Conservation (phyloP, 2,329 filamentous ascomycete genomes). For the Escovopsis sp. region DNA sequence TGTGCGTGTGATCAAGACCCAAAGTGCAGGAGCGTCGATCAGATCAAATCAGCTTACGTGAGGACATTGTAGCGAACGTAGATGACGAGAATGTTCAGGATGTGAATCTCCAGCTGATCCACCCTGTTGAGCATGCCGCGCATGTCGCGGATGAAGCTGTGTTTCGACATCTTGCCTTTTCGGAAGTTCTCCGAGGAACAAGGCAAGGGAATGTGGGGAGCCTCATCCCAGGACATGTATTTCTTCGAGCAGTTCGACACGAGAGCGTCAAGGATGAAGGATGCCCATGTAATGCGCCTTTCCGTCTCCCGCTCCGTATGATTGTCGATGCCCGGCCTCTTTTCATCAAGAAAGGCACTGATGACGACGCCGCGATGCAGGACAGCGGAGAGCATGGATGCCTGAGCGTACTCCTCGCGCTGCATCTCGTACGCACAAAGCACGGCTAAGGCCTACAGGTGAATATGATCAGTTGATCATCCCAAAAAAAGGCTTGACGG, state of each 20-base stretch:
- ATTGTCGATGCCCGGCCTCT: constrained; percentile 2
- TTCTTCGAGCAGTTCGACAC: constrained; percentile 9
- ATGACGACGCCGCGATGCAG: constrained; percentile 11
- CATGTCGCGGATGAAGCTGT: constrained; percentile 6
- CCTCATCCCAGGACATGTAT: constrained; percentile 10
- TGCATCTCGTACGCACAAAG: constrained; percentile 12
- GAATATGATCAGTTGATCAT: background rate
- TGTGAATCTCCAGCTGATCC: constrained; percentile 6
- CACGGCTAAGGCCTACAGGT: constrained; percentile 8
- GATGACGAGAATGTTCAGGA: background rate
- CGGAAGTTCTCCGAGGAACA: constrained; percentile 6
- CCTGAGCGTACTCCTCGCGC: constrained; percentile 10
- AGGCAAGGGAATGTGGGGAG: constrained; percentile 10
- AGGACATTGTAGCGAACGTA: no score
- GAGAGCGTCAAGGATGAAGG: constrained; percentile 11
- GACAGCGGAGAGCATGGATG: constrained; percentile 10
- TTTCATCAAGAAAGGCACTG: constrained; percentile 6
- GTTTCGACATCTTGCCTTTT: constrained; percentile 2
- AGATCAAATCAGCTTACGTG: no score
- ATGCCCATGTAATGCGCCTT: constrained; percentile 12
- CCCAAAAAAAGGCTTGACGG: background rate
- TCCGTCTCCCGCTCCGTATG: constrained; percentile 8
- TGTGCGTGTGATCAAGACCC: no score
- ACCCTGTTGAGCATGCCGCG: constrained; percentile 2
- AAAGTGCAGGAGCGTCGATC: no score